Evolutionary conservation across 1,139 yeast species (phyloP).

Genomic region (Suhomyces coccinellae): DNA sequence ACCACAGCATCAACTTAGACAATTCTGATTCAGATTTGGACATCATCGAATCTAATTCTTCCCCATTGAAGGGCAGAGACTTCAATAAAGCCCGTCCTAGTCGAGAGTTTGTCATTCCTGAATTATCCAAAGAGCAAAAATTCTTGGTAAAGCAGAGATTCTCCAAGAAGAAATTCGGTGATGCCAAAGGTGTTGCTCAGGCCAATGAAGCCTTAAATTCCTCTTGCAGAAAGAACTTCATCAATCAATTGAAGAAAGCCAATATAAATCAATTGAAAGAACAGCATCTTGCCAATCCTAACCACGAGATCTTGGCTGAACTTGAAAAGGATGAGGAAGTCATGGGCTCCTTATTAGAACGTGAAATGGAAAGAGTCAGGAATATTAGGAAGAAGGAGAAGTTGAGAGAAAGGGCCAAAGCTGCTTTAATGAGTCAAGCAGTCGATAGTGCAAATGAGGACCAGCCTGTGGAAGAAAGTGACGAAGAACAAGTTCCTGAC

Average conservation of each 20-base stretch:
- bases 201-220: conserved; percentile 5
- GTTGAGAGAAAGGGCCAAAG: conserved; percentile 38
- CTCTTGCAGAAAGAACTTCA: conserved; percentile 9
- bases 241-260: conserved; percentile 30
- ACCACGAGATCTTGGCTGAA: conserved; percentile 33
- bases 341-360: conserved; percentile 55
- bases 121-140: conserved; percentile 38
- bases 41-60: conserved; percentile 10
- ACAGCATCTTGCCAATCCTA: conserved; percentile 28
- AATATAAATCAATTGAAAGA: conserved; percentile 39
- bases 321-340: conserved; percentile 44
- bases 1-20: conserved; percentile 25
- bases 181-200: conserved; percentile 2
- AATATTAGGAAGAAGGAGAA: conserved; percentile 54
- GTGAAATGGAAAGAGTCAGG: conserved; percentile 58
- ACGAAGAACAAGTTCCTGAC: conserved; percentile 15
- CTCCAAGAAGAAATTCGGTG: conserved; percentile 22
- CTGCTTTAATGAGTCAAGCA: conserved; percentile 28
- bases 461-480: conserved; percentile 7
- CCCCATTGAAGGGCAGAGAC: conserved; percentile 10
- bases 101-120: conserved; percentile 25
- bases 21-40: conserved; percentile 23
- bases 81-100: conserved; percentile 23
- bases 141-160: conserved; percentile 39
- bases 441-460: conserved; percentile 17